These are phyloP conservation scores for Clavariopsis aquatica DNA, from an alignment of 495 filamentous ascomycete genomes.

Conservation along the genomic window DNA sequence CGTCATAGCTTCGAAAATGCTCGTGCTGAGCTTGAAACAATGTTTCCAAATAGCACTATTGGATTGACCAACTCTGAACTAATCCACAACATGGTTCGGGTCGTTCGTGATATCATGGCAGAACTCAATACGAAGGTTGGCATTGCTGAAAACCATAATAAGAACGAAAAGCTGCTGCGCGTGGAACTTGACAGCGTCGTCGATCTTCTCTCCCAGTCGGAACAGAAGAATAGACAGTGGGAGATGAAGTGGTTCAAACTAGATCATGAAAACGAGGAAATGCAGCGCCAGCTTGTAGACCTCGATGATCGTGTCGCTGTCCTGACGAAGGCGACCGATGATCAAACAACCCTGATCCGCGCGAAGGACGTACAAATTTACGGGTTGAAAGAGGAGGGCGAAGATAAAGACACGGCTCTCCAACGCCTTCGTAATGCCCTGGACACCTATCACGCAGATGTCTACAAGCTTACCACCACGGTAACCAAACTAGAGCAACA, in stretches of 20 bases:
- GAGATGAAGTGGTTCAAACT: conserved; percentile 55
- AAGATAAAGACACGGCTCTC: conserved; percentile 44
- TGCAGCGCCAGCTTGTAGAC: conserved; percentile 48
- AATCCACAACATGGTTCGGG: conserved; percentile 34
- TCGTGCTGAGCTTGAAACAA: conserved; percentile 39
- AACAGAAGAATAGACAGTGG: conserved; percentile 42
- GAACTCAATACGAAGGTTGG: conserved; percentile 28
- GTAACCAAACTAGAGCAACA: conserved; percentile 62
- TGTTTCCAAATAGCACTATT: conserved; percentile 33
- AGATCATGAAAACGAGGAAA: conserved; percentile 44
- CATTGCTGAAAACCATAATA: conserved; percentile 28
- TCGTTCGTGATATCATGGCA: conserved; percentile 35
- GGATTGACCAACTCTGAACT: conserved; percentile 38
- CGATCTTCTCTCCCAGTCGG: conserved; percentile 1
- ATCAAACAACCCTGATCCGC: conserved; percentile 48
- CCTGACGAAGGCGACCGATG: conserved; percentile 27
- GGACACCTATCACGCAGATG: conserved; percentile 64
- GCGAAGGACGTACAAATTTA: conserved; percentile 29
- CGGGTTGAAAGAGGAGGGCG: conserved; percentile 25
- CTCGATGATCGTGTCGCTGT: conserved; percentile 34
- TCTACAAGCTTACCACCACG: conserved; percentile 61
- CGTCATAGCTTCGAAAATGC: conserved; percentile 38
- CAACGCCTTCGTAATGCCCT: conserved; percentile 63
- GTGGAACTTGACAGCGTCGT: conserved; percentile 21
- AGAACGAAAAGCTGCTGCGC: conserved; percentile 18